A percentile compares a stretch with the other conserved stretches of the same genome.
phyloP scores from a whole-genome alignment of 78 protist species.

The Ministeria vibrans region DNA sequence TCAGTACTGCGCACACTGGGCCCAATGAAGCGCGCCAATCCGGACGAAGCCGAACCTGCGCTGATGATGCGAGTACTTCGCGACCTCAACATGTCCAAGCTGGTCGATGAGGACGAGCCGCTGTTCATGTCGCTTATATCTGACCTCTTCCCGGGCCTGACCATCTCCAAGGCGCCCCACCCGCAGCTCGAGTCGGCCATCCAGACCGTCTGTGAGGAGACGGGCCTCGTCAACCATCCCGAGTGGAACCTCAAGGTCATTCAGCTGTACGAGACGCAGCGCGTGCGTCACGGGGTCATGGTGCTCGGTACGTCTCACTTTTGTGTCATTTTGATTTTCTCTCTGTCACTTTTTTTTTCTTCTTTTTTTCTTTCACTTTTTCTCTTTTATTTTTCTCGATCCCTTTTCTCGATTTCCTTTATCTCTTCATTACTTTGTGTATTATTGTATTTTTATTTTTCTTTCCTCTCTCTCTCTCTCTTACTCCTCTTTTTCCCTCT shows the following conservation, averaged over 20 bases:
- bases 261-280: conserved; percentile 79
- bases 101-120: conserved; percentile 84
- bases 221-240: conserved; percentile 19
- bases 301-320: no score
- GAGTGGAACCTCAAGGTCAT: conserved; percentile 79
- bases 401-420: conserved; percentile 75
- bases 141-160: conserved; percentile 85
- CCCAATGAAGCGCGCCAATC: conserved; percentile 59
- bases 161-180: conserved; percentile 18
- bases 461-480: no score
- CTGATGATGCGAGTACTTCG: conserved; percentile 60
- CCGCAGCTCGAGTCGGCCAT: conserved; percentile 14
- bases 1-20: conserved; percentile 89
- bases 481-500: no score
- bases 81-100: conserved; percentile 84
- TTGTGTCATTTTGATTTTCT: no score
- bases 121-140: conserved; percentile 62
- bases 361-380: no score
- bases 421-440: no score
- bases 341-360: no score
- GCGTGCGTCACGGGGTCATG: conserved; percentile 84
- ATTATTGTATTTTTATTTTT: no score
- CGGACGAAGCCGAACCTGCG: conserved; percentile 5
- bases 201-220: background rate
- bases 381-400: conserved; percentile 92